Conservation (phyloP, 2,329 filamentous ascomycete species). For the Ophiostoma himal-ulmi region DNA sequence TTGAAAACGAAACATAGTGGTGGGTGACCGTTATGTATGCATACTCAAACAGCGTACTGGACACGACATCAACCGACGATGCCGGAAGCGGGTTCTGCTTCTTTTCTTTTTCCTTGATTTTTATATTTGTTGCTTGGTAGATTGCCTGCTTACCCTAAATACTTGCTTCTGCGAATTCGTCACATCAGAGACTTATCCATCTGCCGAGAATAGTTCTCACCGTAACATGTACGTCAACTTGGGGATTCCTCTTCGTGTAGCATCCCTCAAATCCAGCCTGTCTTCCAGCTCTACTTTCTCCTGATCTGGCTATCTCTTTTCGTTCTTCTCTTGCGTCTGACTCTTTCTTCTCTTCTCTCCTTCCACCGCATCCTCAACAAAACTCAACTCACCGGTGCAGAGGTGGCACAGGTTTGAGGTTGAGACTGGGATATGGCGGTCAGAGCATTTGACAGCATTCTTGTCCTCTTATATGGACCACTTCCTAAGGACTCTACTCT, state of each 20-base stretch:
- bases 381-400: slow-evolving; percentile 10
- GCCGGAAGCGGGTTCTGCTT: background rate
- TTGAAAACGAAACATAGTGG: background rate
- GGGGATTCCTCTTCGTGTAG: background rate
- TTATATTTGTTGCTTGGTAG: background rate
- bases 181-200: background rate
- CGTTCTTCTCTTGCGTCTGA: background rate
- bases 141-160: background rate
- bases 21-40: background rate
- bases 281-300: background rate
- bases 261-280: background rate
- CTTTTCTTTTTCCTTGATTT: background rate
- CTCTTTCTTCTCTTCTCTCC: background rate
- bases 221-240: background rate
- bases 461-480: background rate
- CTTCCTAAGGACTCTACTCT: background rate
- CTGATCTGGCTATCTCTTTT: too few relatives aligned
- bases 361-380: background rate
- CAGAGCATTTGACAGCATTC: slow-evolving; percentile 8
- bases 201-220: slow-evolving; percentile 3
- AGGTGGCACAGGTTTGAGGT: slow-evolving; percentile 3
- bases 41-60: background rate
- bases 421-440: slow-evolving; percentile 11
- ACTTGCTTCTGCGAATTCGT: background rate
- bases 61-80: background rate